Percentiles rank a stretch among this genome's conserved stretches.
phyloP scores from a whole-genome alignment of 1,284 basidiomycete genomes.

The Tetrapyrgos nigripes region DNA sequence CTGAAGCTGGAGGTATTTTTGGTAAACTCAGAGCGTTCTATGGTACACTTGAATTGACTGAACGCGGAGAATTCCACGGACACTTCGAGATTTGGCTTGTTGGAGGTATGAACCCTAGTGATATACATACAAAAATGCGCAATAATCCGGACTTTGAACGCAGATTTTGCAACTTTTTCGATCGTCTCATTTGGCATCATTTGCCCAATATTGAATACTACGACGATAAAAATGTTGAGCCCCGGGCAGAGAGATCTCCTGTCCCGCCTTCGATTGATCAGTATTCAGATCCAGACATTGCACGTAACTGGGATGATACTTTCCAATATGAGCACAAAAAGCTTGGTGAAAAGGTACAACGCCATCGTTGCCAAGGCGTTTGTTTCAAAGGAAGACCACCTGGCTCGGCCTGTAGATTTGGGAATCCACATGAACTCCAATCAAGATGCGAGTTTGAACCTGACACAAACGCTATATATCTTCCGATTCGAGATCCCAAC shows the following conservation, averaged over 20 bases:
- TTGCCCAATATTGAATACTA: conserved; percentile 5
- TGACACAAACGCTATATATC: conserved; percentile 25
- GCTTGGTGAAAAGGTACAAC: conserved; percentile 21
- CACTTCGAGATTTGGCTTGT: conserved; percentile 40
- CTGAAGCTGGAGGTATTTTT: conserved; percentile 26
- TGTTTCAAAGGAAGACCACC: conserved; percentile 30
- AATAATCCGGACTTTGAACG: conserved; percentile 12
- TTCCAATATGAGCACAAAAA: conserved; percentile 2
- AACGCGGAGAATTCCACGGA: conserved; percentile 33
- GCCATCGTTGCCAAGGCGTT: conserved; percentile 21
- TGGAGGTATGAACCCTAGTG: conserved; percentile 26
- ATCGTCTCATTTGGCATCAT: conserved; percentile 9
- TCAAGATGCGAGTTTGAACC: conserved; percentile 22
- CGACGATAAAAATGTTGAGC: background rate
- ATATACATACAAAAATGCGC: conserved; percentile 16
- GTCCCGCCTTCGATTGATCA: background rate
- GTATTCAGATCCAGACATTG: background rate
- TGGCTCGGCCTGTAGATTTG: conserved; percentile 25
- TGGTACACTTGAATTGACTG: conserved; percentile 37
- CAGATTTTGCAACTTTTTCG: conserved; percentile 11
- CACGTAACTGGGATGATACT: background rate
- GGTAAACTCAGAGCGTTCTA: conserved; percentile 33
- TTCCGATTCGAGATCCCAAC: conserved; percentile 22
- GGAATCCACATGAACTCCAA: conserved; percentile 19
- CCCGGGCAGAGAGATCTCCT: conserved; percentile 2